Percentiles rank a stretch among this genome's conserved stretches.
Evolutionary conservation across 345 rosid genomes (phyloP).

Genomic region (Salix dunnii): DNA sequence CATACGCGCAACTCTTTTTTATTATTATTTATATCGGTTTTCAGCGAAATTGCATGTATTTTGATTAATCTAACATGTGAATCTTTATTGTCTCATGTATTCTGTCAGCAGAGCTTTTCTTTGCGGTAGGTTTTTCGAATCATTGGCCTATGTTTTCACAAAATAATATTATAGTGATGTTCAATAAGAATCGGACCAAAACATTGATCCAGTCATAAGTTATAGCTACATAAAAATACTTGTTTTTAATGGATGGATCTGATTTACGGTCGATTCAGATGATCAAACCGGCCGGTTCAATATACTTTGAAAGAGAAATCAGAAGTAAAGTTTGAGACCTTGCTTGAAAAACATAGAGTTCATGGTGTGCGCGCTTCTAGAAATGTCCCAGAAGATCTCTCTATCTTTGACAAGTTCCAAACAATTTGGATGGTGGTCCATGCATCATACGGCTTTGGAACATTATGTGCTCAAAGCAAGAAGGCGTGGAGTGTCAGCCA

Average conservation of each 20-base stretch:
- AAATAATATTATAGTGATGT: no score
- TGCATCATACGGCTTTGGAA: neutral
- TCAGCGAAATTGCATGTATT: no score
- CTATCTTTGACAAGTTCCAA: neutral
- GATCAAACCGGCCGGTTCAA: no score
- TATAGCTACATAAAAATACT: no score
- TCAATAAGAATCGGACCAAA: neutral
- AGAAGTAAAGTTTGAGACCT: neutral
- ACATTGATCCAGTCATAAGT: neutral
- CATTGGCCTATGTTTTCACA: constrained; percentile 23
- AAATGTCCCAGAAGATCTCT: constrained; percentile 13
- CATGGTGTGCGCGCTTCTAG: constrained; percentile 37
- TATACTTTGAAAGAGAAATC: no score
- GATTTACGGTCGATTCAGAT: no score
- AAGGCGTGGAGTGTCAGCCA: neutral
- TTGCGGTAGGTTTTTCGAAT: constrained; percentile 30
- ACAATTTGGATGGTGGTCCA: neutral
- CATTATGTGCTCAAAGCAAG: neutral
- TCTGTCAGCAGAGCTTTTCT: constrained; percentile 15
- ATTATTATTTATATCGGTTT: no score
- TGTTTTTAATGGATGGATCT: no score
- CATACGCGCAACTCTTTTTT: no score
- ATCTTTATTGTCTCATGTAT: constrained; percentile 16
- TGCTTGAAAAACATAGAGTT: constrained; percentile 39
- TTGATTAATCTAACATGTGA: no score